Percentiles rank a stretch among this genome's conserved stretches.
phyloP scores from a whole-genome alignment of 306 rosid species.

The Dryas octopetala region DNA sequence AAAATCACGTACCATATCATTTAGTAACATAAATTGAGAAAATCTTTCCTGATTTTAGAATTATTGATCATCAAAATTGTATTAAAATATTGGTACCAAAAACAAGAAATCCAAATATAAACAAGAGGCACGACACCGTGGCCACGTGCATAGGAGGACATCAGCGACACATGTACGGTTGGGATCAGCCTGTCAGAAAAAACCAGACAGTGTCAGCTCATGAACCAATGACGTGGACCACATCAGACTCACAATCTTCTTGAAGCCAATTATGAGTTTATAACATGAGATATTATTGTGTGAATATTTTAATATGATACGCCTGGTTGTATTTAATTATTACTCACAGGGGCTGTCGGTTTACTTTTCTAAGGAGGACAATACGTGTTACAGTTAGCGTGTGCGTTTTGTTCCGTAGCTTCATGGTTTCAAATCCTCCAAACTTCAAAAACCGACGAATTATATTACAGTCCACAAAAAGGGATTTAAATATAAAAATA shows the following conservation, averaged over 20 bases:
- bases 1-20: too few species aligned
- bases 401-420: constrained; percentile 5
- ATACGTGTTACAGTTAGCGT: not conserved
- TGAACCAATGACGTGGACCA: constrained; percentile 35
- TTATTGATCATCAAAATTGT: not conserved
- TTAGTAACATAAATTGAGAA: too few species aligned
- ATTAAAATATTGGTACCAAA: not conserved
- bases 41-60: too few species aligned
- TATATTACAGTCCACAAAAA: not conserved
- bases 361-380: not conserved
- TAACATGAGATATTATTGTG: not conserved
- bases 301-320: constrained; percentile 17
- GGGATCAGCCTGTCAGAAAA: constrained; percentile 7
- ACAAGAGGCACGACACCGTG: constrained; percentile 35
- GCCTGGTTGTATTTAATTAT: constrained; percentile 25
- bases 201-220: constrained; percentile 4
- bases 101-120: constrained; percentile 15
- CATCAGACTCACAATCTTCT: constrained; percentile 16
- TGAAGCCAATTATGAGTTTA: too few species aligned
- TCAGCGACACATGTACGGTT: constrained; percentile 19
- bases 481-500: not conserved
- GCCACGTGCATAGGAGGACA: constrained; percentile 44
- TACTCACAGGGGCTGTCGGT: constrained; percentile 19
- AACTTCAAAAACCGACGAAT: not conserved
- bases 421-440: not conserved